Evolutionary conservation across 1,284 basidiomycete species (phyloP).

Genomic region (Sutorius eximius): DNA sequence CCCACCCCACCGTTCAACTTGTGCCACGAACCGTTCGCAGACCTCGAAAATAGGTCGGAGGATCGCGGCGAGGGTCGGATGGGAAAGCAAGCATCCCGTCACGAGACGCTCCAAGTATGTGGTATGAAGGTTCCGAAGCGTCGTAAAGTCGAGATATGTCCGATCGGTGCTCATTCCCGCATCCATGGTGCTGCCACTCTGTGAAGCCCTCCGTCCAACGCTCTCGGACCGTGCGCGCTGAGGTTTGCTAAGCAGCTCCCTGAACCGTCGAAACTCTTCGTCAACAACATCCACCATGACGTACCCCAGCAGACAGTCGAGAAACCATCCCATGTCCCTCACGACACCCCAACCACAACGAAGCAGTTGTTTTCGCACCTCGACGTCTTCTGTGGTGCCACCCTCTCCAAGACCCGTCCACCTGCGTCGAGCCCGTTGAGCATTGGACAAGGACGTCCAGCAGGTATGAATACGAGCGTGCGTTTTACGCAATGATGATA

Average conservation of each 20-base stretch:
- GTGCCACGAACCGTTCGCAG: conserved; percentile 80
- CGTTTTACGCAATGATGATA: conserved; percentile 80
- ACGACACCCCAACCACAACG: conserved; percentile 84
- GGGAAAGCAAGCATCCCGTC: conserved; percentile 77
- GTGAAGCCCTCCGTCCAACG: conserved; percentile 11
- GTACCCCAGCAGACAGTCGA: conserved; percentile 80
- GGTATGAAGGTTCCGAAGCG: conserved; percentile 76
- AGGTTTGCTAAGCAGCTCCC: conserved; percentile 51
- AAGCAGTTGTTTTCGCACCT: conserved; percentile 61
- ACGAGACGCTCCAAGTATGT: conserved; percentile 80
- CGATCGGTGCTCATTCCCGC: conserved; percentile 11
- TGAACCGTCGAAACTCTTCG: conserved; percentile 73
- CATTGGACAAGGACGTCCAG: conserved; percentile 81
- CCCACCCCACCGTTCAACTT: conserved; percentile 90
- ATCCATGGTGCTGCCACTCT: conserved; percentile 13
- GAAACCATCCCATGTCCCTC: conserved; percentile 87
- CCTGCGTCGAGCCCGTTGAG: conserved; percentile 75
- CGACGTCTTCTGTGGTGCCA: conserved; percentile 70
- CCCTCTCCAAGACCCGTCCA: conserved; percentile 89
- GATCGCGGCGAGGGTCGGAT: conserved; percentile 60
- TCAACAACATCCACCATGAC: conserved; percentile 90
- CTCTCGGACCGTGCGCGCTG: conserved; percentile 26
- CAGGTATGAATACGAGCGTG: conserved; percentile 77
- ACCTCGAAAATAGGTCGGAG: conserved; percentile 75
- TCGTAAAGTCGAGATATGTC: conserved; percentile 75